Evolutionary conservation across 2,329 filamentous ascomycete genomes (phyloP), one percentile per base, ranked within the genome.

Genomic region (Ilyonectria robusta): DNA sequence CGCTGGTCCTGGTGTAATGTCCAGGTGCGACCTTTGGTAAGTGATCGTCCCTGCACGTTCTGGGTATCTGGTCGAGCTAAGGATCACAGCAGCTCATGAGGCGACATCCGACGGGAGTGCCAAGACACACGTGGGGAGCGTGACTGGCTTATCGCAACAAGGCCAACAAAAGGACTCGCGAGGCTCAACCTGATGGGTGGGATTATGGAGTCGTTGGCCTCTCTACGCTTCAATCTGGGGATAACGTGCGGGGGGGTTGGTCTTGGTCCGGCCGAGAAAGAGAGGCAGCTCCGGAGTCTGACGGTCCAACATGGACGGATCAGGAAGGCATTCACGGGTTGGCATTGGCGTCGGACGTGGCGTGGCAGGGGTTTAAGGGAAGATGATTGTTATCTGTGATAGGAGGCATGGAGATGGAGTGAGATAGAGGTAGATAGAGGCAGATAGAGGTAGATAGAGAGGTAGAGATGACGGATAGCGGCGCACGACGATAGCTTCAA

Each of bases 111-210:
- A 42, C 17, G 59, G 31, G 66, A 74, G 65, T 61, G 73, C 73
- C 73, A 70, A 74, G 73, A 72, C 69, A 60, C 73, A 75, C 73
- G 73, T 75, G 73, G 72, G 73, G 69, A 67, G 51, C 44, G 56
- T 66, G 67, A 76, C 60, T 76, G 73, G 73, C 61, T 73, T 68
- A 71, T 71, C 67, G 59, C 65, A 56, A 62, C 29, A 44, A 53
- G 46, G 55, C 42, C 33, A 19, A 61, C 57, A 59, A 57, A 47
- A 53, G 48, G 44, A 56, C 46, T 42, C 15, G 40, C 40, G 7
- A 42, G 42, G 21, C 37, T 40, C 47, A 19, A 29, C 57, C 29
- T 57, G 51, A 65, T 37, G 51, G 57, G 51, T 60, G 51, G 62
- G 40, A 60, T 56, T 51, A 53, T 33, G 50, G 50, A 40, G 40